Conservation (phyloP, 768 basidiomycete species). For the Rhodosporidiobolus sp. region DNA sequence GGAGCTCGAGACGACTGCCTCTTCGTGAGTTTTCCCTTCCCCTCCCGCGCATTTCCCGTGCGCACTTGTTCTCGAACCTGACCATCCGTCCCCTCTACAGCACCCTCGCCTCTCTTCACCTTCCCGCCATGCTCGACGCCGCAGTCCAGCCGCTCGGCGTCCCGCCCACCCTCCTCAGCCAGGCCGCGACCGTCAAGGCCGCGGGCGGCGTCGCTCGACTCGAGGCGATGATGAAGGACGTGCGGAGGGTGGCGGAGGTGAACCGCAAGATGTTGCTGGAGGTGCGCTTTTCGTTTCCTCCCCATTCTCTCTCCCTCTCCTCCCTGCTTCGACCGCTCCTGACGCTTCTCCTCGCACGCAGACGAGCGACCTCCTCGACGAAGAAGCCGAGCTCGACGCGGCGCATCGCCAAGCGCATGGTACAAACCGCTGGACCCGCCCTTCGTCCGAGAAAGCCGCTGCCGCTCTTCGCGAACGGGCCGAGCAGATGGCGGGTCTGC, state of each 20-base stretch:
- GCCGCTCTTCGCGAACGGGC: conserved; percentile 67
- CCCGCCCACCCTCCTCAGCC: conserved; percentile 78
- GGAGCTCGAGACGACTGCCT: conserved; percentile 64
- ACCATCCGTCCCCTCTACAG: too few relatives aligned
- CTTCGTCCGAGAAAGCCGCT: conserved; percentile 77
- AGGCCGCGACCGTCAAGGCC: conserved; percentile 75
- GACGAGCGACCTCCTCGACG: conserved; percentile 87
- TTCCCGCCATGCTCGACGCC: conserved; percentile 79
- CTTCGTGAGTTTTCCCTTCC: not conserved
- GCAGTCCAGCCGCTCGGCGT: conserved; percentile 84
- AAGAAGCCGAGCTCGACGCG: conserved; percentile 56
- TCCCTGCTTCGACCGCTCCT: too few relatives aligned
- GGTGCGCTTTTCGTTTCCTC: conserved; percentile 52
- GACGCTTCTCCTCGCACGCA: conserved; percentile 47
- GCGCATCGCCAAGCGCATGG: conserved; percentile 48
- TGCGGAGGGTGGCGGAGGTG: conserved; percentile 63
- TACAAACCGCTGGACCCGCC: conserved; percentile 51
- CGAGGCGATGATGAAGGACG: conserved; percentile 67
- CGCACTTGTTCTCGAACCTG: not conserved
- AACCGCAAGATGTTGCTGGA: conserved; percentile 68
- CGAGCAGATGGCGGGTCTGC: conserved; percentile 65
- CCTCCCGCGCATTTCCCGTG: not conserved
- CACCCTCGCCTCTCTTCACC: conserved; percentile 63
- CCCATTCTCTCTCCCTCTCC: conserved; percentile 3
- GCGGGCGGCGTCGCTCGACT: conserved; percentile 74